Base-by-base conservation (phyloP, 257 asterid species). In the Salvia miltiorrhiza region DNA sequence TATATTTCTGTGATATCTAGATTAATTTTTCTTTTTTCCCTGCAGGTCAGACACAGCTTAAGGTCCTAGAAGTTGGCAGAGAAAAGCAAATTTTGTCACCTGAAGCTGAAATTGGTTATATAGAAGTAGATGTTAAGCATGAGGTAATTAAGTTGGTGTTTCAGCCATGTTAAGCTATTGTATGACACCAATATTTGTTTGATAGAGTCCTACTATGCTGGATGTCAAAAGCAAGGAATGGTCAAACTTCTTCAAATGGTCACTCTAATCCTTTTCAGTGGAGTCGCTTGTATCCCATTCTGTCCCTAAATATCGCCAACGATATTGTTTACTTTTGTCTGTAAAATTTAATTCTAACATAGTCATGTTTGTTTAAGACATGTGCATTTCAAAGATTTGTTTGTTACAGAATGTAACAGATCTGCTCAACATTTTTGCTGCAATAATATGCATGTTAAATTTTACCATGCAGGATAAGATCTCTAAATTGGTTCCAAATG, bases 141-240 rank as follows among this genome's bases (percentile, higher is more conserved):
- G 84, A 82, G 98, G 98, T 92, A 84, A 39, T 32, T 12, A 28
- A 32, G 71, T 69, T 43, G 59, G 40, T 72, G 57, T 63, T 73
- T 76, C 75, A 28, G 37, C 32, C 26, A 63, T 14, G 70, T 43
- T 13, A 50, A 56, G 63, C 32, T 61, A 59, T 23, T 63, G 71
- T 12, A 13, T 47, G 33, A 32, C 48, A 49, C 65, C 12, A 19
- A 4, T 43, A 48, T 61, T 64, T 30, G 26, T 68, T 40, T 48
- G 63, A 47, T 60, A 39, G 8, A 43, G 32, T 68, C 24, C 23
- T 41, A 33, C 30, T 52, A 14, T 23, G 65, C 26, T 30, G 60
- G 41, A 17, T 65, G 53, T n/a, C 12, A 8, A 30, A 54, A 17
- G 30, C 1, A 13, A 47, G 17, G 10, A 43, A 67, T 16, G 28